Evolutionary conservation across 1,284 basidiomycete species (phyloP).

Genomic region (Abortiporus biennis): DNA sequence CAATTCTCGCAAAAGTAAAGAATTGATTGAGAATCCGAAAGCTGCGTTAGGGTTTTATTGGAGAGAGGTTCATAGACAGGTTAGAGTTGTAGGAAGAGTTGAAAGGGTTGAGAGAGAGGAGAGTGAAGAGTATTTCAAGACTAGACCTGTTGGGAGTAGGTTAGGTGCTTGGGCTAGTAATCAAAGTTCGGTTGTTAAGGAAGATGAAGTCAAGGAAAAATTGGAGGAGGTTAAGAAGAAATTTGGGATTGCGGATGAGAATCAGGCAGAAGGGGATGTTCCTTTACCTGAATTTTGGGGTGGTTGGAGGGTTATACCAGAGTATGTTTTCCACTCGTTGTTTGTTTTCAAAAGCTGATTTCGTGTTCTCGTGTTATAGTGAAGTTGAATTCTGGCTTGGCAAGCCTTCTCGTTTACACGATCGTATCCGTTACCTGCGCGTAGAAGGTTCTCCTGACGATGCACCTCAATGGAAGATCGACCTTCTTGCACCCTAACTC

Average conservation of each 20-base stretch:
- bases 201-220: conserved; percentile 61
- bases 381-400: conserved; percentile 94
- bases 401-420: conserved; percentile 85
- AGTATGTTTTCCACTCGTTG: conserved; percentile 42
- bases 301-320: conserved; percentile 89
- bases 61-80: conserved; percentile 77
- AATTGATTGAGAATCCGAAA: conserved; percentile 72
- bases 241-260: conserved; percentile 42
- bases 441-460: conserved; percentile 43
- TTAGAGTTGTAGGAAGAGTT: conserved; percentile 82
- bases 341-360: background rate
- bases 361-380: conserved; percentile 25
- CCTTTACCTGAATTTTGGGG: conserved; percentile 94
- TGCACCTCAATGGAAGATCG: conserved; percentile 61
- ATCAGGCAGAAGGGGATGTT: conserved; percentile 28
- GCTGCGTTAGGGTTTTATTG: conserved; percentile 90
- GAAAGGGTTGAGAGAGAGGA: conserved; percentile 71
- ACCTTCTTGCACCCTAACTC: conserved; percentile 64
- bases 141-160: conserved; percentile 78
- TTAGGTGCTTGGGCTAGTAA: conserved; percentile 92
- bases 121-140: conserved; percentile 81
- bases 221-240: conserved; percentile 55
- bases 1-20: conserved; percentile 83
- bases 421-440: conserved; percentile 78
- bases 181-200: conserved; percentile 75